Conservation (phyloP, 169 alveolate species). For the Plasmodium gaboni region DNA sequence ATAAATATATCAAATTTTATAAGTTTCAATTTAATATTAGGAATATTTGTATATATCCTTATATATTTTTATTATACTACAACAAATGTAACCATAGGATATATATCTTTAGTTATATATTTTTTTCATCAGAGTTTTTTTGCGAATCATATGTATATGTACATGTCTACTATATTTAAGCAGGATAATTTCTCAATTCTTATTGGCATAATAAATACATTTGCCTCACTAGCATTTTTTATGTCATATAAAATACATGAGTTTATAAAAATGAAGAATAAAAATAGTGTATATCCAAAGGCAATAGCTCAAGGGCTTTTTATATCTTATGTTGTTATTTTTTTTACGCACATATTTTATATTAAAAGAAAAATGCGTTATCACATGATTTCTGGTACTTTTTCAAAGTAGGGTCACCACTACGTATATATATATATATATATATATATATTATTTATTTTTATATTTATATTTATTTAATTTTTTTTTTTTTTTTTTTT, state of each 20-base stretch:
- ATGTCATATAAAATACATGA: constrained; percentile 49
- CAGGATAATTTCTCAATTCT: constrained; percentile 58
- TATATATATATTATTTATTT: too few relatives aligned
- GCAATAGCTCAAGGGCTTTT: constrained; percentile 1
- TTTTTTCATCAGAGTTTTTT: constrained; percentile 70
- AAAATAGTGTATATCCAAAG: constrained; percentile 7
- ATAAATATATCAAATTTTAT: constrained; percentile 54
- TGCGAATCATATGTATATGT: constrained; percentile 75
- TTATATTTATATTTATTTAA: too few relatives aligned
- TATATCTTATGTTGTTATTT: constrained; percentile 18
- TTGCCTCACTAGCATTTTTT: constrained; percentile 57
- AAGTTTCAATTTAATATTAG: constrained; percentile 48
- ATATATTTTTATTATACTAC: constrained; percentile 27
- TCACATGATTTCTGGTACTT: too few relatives aligned
- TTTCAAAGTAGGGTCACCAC: too few relatives aligned
- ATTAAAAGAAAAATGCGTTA: constrained; percentile 16
- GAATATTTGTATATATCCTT: constrained; percentile 23
- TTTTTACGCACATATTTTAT: constrained; percentile 23
- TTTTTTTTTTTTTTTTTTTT: neutral
- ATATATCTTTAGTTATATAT: constrained; percentile 36
- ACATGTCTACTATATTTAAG: constrained; percentile 64
- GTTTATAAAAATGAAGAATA: constrained; percentile 15
- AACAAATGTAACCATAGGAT: constrained; percentile 39
- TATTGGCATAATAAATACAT: constrained; percentile 64
- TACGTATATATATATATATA: too few relatives aligned